phyloP scores from a whole-genome alignment of 495 filamentous ascomycete species.

The Aspergillus biplanus region DNA sequence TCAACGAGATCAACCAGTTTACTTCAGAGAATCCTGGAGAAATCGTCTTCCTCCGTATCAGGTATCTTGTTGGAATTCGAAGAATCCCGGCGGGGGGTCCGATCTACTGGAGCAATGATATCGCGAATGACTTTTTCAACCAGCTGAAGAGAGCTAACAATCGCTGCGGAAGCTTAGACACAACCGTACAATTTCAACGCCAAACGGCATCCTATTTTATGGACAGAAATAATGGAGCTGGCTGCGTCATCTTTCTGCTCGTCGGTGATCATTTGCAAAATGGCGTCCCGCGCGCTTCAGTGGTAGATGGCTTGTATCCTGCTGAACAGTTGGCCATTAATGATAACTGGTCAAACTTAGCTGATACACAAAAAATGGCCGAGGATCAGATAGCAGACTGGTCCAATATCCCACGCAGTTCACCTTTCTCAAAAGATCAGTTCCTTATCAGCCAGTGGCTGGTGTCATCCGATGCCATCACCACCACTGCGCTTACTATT shows the following conservation, averaged over 20 bases:
- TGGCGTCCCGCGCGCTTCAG: constrained; percentile 11
- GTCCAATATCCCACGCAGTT: constrained; percentile 2
- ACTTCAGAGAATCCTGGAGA: constrained; percentile 18
- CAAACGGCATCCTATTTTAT: constrained; percentile 17
- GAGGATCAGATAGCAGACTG: constrained; percentile 18
- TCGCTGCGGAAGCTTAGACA: constrained; percentile 16
- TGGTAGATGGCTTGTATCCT: constrained; percentile 7
- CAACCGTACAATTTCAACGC: constrained; percentile 9
- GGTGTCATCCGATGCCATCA: constrained; percentile 15
- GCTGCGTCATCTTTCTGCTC: constrained; percentile 18
- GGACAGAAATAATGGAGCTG: constrained; percentile 14
- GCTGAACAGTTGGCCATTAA: constrained; percentile 7
- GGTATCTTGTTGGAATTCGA: constrained; percentile 17
- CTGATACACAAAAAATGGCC: constrained; percentile 14
- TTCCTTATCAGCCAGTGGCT: constrained; percentile 20
- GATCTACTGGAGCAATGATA: constrained; percentile 11
- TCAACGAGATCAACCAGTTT: constrained; percentile 19
- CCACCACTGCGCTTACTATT: constrained; percentile 15
- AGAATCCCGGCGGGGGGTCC: constrained; percentile 9
- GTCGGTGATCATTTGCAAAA: constrained; percentile 7
- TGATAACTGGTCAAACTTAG: constrained; percentile 18
- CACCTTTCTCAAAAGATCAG: constrained; percentile 15
- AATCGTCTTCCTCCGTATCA: constrained; percentile 11
- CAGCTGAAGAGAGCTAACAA: constrained; percentile 18
- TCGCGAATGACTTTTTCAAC: constrained; percentile 14